phyloP scores from a whole-genome alignment of 306 rosid species.

The Comarum palustre region DNA sequence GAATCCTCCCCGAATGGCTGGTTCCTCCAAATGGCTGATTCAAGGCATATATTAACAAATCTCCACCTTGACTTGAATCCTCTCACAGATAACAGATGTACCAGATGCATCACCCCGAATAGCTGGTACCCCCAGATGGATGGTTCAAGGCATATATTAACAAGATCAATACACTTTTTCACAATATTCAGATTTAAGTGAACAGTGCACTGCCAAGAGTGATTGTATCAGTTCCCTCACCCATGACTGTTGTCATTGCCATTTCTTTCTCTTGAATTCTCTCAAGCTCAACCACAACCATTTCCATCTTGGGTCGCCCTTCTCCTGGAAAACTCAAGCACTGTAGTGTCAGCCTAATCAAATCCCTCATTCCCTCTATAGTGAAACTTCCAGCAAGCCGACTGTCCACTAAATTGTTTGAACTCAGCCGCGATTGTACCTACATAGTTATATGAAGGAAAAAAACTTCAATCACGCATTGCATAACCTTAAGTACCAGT shows the following conservation, averaged over 20 bases:
- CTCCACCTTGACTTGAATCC: too few species aligned
- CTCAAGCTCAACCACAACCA: slow-evolving; percentile 36
- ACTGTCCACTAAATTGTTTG: slow-evolving; percentile 37
- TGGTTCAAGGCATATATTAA: too few species aligned
- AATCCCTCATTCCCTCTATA: slow-evolving; percentile 40
- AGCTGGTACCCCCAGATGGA: too few species aligned
- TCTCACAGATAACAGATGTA: too few species aligned
- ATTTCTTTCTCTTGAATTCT: slow-evolving; percentile 46
- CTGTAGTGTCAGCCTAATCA: slow-evolving; percentile 42
- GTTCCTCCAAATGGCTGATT: too few species aligned
- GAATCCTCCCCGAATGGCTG: too few species aligned
- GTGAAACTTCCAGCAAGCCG: slow-evolving; percentile 41
- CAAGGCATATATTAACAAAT: too few species aligned
- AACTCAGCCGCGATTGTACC: slow-evolving; percentile 43
- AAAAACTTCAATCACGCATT: neutral
- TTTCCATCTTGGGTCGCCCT: slow-evolving; percentile 41
- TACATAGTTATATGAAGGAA: slow-evolving; percentile 15
- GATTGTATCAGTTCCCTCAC: slow-evolving; percentile 44
- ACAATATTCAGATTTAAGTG: slow-evolving; percentile 18
- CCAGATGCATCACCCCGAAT: too few species aligned
- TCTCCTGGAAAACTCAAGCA: slow-evolving; percentile 45
- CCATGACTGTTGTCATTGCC: slow-evolving; percentile 45
- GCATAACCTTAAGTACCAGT: neutral
- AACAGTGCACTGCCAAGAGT: slow-evolving; percentile 39
- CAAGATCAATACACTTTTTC: neutral